These are phyloP conservation scores for Aspergillus olivimuriae DNA, from an alignment of 495 filamentous ascomycete genomes.

Conservation along the genomic window DNA sequence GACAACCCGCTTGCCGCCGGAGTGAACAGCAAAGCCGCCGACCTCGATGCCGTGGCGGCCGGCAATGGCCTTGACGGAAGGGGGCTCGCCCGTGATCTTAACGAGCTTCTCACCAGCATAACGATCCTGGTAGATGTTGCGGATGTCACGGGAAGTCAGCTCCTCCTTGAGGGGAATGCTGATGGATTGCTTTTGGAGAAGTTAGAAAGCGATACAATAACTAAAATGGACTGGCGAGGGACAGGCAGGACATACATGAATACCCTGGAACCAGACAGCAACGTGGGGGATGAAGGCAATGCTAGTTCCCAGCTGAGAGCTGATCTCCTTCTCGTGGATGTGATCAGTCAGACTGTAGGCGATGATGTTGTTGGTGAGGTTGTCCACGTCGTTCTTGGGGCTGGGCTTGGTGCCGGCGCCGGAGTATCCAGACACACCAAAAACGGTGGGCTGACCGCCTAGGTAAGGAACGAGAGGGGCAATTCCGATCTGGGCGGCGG, in stretches of 20 bases:
- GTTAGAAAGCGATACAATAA: slow-evolving; percentile 10
- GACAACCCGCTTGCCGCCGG: slow-evolving; percentile 80
- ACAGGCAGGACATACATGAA: slow-evolving; percentile 46
- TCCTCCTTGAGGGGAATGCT: slow-evolving; percentile 76
- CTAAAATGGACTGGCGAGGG: not conserved
- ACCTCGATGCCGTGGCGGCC: slow-evolving; percentile 92
- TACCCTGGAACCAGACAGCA: slow-evolving; percentile 95
- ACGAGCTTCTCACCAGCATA: slow-evolving; percentile 94
- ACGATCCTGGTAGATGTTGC: slow-evolving; percentile 90
- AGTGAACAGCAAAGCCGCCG: slow-evolving; percentile 90
- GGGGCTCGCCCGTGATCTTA: slow-evolving; percentile 83
- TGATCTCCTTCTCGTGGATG: slow-evolving; percentile 93
- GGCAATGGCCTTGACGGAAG: slow-evolving; percentile 80
- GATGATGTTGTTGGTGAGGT: slow-evolving; percentile 83
- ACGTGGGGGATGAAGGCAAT: slow-evolving; percentile 94
- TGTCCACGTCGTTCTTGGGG: slow-evolving; percentile 90
- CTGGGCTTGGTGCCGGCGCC: slow-evolving; percentile 94
- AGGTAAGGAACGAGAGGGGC: slow-evolving; percentile 75
- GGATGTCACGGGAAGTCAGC: slow-evolving; percentile 86
- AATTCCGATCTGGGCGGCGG: slow-evolving; percentile 90
- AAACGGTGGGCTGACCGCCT: slow-evolving; percentile 74
- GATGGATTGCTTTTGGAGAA: slow-evolving; percentile 62
- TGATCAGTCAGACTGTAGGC: slow-evolving; percentile 92
- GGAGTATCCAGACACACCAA: slow-evolving; percentile 93
- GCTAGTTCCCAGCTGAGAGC: slow-evolving; percentile 63